A percentile compares a stretch with the other conserved stretches of the same genome.
phyloP scores from a whole-genome alignment of 164 flowering plant genomes.

The Chimonanthus salicifolius region DNA sequence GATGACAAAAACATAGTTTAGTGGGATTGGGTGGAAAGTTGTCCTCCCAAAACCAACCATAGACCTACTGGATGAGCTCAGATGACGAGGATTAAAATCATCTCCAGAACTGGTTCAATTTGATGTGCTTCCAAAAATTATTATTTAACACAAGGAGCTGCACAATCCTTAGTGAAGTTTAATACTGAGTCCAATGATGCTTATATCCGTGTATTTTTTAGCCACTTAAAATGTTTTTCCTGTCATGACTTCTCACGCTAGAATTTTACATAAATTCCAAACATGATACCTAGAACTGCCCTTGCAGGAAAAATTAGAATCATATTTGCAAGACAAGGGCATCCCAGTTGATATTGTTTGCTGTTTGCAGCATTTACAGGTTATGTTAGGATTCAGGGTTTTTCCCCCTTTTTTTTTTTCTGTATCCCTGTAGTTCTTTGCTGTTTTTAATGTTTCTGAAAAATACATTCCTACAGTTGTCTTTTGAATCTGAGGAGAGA shows the following conservation, averaged over 20 bases:
- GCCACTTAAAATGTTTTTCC: neutral
- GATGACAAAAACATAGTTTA: no score
- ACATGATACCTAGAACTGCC: constrained; percentile 1
- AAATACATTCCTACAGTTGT: constrained; percentile 41
- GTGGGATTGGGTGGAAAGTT: no score
- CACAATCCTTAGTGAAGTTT: no score
- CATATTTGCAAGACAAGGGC: constrained; percentile 46
- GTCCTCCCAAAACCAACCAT: no score
- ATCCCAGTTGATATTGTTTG: constrained; percentile 67
- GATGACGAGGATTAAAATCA: no score
- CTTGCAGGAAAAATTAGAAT: constrained; percentile 59
- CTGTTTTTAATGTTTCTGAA: constrained; percentile 2
- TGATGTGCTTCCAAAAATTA: no score
- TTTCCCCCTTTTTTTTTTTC: neutral
- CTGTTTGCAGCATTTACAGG: constrained; percentile 96
- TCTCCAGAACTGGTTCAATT: no score
- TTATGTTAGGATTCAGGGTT: constrained; percentile 10
- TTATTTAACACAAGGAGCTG: no score
- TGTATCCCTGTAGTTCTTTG: neutral
- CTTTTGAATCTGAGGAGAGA: constrained; percentile 86
- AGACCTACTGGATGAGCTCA: no score
- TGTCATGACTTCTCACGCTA: neutral
- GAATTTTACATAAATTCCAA: neutral
- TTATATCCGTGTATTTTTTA: neutral
- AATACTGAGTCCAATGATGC: no score